Evolutionary conservation across 1,139 yeast genomes (phyloP).

Genomic region (Candida tropicalis): DNA sequence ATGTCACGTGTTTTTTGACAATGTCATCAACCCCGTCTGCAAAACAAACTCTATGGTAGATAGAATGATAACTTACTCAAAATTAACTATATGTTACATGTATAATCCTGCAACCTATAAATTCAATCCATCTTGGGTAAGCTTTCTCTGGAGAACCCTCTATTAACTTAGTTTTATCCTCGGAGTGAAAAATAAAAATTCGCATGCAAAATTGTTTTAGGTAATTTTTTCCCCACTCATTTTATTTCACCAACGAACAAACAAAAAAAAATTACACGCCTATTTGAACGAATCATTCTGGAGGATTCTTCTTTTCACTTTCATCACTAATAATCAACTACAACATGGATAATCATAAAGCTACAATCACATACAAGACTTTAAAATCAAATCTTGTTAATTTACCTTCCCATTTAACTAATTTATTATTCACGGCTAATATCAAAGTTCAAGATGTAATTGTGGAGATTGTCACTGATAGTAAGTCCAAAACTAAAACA

Average conservation of each 20-base stretch:
- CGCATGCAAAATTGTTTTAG: background rate
- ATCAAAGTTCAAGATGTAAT: slow-evolving; percentile 65
- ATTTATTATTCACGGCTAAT: slow-evolving; percentile 53
- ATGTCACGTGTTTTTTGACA: slow-evolving; percentile 1
- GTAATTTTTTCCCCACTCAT: slow-evolving; percentile 3
- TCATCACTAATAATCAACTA: background rate
- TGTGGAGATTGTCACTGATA: slow-evolving; percentile 41
- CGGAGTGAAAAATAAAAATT: background rate
- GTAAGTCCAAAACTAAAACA: slow-evolving; percentile 23
- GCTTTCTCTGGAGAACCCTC: too few relatives aligned
- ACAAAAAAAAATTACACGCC: background rate
- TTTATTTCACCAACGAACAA: background rate
- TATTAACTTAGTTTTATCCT: background rate
- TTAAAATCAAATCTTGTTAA: slow-evolving; percentile 59
- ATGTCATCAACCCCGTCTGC: too few relatives aligned
- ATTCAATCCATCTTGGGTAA: too few relatives aligned
- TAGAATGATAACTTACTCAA: too few relatives aligned
- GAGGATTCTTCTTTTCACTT: slow-evolving; percentile 2
- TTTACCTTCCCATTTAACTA: slow-evolving; percentile 55
- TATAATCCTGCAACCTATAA: too few relatives aligned
- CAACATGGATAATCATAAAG: slow-evolving; percentile 43
- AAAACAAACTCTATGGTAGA: too few relatives aligned
- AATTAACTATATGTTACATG: too few relatives aligned
- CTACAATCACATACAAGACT: slow-evolving; percentile 31
- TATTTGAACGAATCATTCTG: background rate